Percentiles rank a stretch among this genome's conserved stretches.
These are phyloP conservation scores for Rhododendron ferrugineum DNA, from an alignment of 148 eudicot species.

Conservation along the genomic window DNA sequence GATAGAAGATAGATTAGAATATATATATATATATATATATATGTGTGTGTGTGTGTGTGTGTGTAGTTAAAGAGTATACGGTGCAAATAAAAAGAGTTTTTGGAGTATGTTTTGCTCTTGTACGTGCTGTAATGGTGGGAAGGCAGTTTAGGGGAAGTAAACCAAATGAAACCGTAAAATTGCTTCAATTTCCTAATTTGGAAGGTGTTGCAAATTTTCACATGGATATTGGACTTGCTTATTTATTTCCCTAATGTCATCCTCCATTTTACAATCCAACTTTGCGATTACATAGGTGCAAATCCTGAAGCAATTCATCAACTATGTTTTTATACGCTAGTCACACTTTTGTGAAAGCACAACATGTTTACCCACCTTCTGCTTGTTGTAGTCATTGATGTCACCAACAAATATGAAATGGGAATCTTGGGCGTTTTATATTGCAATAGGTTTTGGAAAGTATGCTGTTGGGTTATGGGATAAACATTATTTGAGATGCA, in stretches of 20 bases:
- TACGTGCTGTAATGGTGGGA: background rate
- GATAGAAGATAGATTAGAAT: too few relatives aligned
- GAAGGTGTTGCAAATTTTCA: background rate
- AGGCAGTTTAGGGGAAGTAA: background rate
- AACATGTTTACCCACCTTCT: background rate
- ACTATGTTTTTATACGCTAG: background rate
- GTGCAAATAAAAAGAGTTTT: too few relatives aligned
- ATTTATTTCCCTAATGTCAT: background rate
- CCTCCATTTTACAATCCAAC: background rate
- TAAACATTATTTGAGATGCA: constrained; percentile 3
- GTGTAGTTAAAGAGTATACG: too few relatives aligned
- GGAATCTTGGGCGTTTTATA: background rate
- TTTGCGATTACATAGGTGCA: background rate
- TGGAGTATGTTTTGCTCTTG: background rate
- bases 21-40: too few relatives aligned
- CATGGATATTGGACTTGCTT: background rate
- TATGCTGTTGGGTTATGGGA: background rate
- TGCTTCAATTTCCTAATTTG: background rate
- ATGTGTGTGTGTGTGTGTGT: accelerated
- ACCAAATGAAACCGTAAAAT: background rate
- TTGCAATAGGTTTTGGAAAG: background rate
- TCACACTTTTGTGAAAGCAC: background rate
- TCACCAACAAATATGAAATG: background rate
- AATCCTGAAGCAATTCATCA: background rate
- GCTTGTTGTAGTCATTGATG: background rate